phyloP scores from a whole-genome alignment of 306 rosid species.

The Ormosia semicastrata region DNA sequence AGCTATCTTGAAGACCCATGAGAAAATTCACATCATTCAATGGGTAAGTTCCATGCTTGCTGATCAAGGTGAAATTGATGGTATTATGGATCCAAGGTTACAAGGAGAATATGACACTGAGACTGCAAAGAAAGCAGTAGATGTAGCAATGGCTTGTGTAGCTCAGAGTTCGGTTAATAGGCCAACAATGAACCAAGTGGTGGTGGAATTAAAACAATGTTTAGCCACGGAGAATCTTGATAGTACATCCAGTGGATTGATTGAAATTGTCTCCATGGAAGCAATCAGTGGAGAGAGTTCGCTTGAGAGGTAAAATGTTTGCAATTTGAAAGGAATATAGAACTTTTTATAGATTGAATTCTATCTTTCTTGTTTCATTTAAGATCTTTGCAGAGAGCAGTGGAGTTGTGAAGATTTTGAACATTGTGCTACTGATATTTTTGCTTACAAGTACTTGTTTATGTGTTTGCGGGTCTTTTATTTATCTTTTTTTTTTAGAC shows the following conservation, averaged over 20 bases:
- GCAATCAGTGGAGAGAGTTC: background rate
- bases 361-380: too few relatives aligned
- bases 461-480: too few relatives aligned
- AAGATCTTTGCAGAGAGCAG: too few relatives aligned
- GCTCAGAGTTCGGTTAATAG: background rate
- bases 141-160: background rate
- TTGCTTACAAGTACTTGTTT: too few relatives aligned
- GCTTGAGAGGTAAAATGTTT: background rate
- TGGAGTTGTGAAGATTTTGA: too few relatives aligned
- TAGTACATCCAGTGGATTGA: background rate
- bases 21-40: background rate
- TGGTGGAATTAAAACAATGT: constrained; percentile 2
- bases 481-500: too few relatives aligned
- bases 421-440: too few relatives aligned
- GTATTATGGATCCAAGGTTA: constrained; percentile 12
- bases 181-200: background rate
- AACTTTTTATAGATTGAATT: background rate
- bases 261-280: background rate
- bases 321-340: background rate
- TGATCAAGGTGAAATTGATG: background rate
- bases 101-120: background rate
- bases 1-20: background rate
- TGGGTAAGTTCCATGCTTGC: background rate
- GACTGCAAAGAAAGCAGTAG: background rate
- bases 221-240: background rate